Conservation (phyloP, 164 flowering plant species). For the Platanus orientalis region DNA sequence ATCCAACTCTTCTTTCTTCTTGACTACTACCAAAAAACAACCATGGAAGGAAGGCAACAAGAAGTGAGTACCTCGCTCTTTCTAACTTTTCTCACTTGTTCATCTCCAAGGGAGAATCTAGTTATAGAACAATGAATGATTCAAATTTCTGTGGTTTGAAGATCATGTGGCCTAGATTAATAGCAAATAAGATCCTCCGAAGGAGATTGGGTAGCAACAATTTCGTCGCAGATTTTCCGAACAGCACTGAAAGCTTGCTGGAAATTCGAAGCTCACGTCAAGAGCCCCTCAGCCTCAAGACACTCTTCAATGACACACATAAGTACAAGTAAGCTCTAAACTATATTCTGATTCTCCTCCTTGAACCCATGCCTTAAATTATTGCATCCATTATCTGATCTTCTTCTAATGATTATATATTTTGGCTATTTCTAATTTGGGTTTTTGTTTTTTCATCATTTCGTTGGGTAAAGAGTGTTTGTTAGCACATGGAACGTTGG, state of each 20-base stretch:
- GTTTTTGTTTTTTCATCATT: neutral
- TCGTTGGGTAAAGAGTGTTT: constrained; percentile 16
- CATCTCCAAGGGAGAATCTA: neutral
- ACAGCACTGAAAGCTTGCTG: neutral
- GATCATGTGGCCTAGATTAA: constrained; percentile 19
- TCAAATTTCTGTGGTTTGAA: neutral
- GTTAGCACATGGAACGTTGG: constrained; percentile 35
- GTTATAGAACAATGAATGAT: neutral
- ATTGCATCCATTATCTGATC: no score
- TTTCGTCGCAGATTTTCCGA: constrained; percentile 13
- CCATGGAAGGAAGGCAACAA: neutral
- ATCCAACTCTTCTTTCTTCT: neutral
- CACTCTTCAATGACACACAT: neutral
- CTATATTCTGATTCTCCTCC: neutral
- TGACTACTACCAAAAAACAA: neutral
- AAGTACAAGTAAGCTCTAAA: constrained; percentile 11
- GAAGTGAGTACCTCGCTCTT: neutral
- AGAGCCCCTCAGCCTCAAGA: neutral
- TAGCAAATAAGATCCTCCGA: constrained; percentile 12
- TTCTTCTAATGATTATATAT: no score
- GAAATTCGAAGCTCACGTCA: constrained; percentile 11
- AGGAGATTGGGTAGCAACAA: constrained; percentile 13
- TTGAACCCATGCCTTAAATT: no score
- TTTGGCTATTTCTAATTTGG: neutral
- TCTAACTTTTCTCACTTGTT: neutral